phyloP scores from a whole-genome alignment of 2,329 filamentous ascomycete genomes.

The Camptophora hylomeconis region DNA sequence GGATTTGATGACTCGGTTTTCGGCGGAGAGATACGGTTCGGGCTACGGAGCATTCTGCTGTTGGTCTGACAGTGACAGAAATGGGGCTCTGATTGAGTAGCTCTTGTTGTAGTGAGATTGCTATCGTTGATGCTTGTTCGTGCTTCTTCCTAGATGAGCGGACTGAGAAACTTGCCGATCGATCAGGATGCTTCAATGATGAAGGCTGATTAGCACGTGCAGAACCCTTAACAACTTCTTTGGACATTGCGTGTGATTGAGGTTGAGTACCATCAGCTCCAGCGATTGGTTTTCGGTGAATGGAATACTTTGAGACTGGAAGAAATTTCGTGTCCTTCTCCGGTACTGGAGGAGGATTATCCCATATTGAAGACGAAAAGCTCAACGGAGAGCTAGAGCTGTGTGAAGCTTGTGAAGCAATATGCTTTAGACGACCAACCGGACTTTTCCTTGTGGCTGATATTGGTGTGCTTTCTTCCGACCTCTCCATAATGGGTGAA shows the following conservation, averaged over 20 bases:
- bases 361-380: neutral
- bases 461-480: conserved; percentile 12
- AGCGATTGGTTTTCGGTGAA: conserved; percentile 7
- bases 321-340: conserved; percentile 16
- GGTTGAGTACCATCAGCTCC: too few species aligned
- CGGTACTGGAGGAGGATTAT: conserved; percentile 12
- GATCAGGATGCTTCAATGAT: neutral
- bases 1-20: conserved; percentile 9
- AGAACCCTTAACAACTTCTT: too few species aligned
- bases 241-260: too few species aligned
- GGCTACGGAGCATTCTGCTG: conserved; percentile 14
- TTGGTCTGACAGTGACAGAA: conserved; percentile 3
- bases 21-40: conserved; percentile 15
- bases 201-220: conserved; percentile 2
- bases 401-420: neutral
- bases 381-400: neutral
- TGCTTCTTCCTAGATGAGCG: conserved; percentile 1
- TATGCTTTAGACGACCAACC: neutral
- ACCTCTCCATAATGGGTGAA: conserved; percentile 12
- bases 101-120: conserved; percentile 5
- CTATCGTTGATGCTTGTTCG: conserved; percentile 10
- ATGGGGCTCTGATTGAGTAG: conserved; percentile 1
- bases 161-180: too few species aligned
- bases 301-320: conserved; percentile 15
- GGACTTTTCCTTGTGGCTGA: neutral